Evolutionary conservation across 2,329 filamentous ascomycete genomes (phyloP).

Genomic region (Fusarium chlamydosporum): DNA sequence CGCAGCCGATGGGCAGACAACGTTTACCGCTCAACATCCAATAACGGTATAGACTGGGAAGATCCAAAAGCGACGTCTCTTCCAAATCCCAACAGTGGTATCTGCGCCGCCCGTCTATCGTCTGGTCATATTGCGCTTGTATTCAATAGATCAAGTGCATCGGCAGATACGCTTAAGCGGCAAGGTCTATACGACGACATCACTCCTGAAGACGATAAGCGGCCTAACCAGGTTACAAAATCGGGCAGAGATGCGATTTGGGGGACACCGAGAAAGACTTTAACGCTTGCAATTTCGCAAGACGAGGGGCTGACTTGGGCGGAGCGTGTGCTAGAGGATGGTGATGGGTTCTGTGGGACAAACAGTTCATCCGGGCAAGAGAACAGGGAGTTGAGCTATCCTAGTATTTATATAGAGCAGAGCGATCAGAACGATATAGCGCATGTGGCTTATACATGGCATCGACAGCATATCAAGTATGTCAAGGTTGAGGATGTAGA

Average conservation of each 20-base stretch:
- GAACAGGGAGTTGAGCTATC: constrained; percentile 62
- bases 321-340: constrained; percentile 58
- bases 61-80: constrained; percentile 54
- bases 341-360: constrained; percentile 62
- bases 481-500: constrained; percentile 51
- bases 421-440: constrained; percentile 30
- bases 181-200: constrained; percentile 63
- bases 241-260: constrained; percentile 59
- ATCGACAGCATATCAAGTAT: constrained; percentile 60
- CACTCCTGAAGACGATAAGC: constrained; percentile 57
- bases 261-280: constrained; percentile 57
- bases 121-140: constrained; percentile 57
- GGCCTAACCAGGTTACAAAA: constrained; percentile 56
- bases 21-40: constrained; percentile 59
- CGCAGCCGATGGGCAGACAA: constrained; percentile 62
- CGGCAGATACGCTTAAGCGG: constrained; percentile 53
- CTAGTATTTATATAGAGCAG: constrained; percentile 56
- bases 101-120: constrained; percentile 55
- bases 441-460: constrained; percentile 61
- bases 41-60: constrained; percentile 58
- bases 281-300: constrained; percentile 55
- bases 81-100: constrained; percentile 62
- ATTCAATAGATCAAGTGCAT: constrained; percentile 58
- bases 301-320: constrained; percentile 58
- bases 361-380: constrained; percentile 60